Evolutionary conservation across 768 basidiomycete genomes (phyloP), one percentile per base, ranked within the genome.

Genomic region (Gloeostereum incarnatum): DNA sequence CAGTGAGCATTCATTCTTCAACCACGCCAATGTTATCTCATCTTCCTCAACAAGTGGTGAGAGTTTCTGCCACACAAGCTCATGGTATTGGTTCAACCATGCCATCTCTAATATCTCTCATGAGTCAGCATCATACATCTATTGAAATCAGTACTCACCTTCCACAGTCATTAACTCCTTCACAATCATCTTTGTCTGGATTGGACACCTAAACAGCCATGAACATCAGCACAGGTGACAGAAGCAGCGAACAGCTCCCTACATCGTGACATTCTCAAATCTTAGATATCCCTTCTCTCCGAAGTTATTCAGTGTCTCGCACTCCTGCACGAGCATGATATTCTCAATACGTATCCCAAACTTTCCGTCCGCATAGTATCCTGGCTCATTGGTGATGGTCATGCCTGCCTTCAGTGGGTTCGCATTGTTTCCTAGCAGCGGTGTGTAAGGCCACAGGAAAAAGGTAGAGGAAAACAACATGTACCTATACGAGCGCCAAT

Each of bases 301-400:
- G 54, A 93, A 98, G 52, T 89, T 72, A 39, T 78, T 73, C 6
- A 66, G 73, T 1, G 89, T 90, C 38, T 81, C 56, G 7, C 60
- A 80, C 31, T 79, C 71, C 35, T 73, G 69, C 3, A 94, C 84
- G 14, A 94, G 64, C 16, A 92, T 77, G 30, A 97, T 71, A 56
- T 76, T 91, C 61, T 99, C 94, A 49, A 94, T 88, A 3, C 96
- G 80, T 49, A 98, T 90, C 2, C 93, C 94, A 50, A 81, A 98
- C 31, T 69, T 63, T 2, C 92, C 94, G 49, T 97, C 92, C 6
- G 76, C 78, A 54, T 96, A 96, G 56, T 84, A 94, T 6, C 92
- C 91, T 1, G 92, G 92, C 47, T 94, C 92, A 50, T 97, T 96
- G 0, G 90, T 91, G 18, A 97, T 66, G 0, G 89, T 89, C 85